Conservation (phyloP, 495 filamentous ascomycete genomes). For the Trichoderma asperelloides region DNA sequence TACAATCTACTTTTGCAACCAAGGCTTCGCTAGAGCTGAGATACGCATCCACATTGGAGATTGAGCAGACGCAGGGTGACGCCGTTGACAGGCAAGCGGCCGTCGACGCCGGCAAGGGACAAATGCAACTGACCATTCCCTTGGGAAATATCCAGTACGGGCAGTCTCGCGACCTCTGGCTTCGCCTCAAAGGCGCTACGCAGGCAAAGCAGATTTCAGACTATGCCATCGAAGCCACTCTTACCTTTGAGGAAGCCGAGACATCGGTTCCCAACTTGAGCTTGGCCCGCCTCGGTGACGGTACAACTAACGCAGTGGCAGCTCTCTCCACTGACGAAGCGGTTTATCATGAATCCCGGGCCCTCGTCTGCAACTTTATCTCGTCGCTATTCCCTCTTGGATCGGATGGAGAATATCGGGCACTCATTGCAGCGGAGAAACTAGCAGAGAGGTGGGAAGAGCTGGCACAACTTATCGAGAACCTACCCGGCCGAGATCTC, state of each 20-base stretch:
- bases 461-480: conserved; percentile 17
- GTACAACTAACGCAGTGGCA: not conserved
- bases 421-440: conserved; percentile 6
- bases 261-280: not conserved
- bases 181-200: conserved; percentile 14
- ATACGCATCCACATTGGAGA: conserved; percentile 20
- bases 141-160: conserved; percentile 38
- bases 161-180: conserved; percentile 37
- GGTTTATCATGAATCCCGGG: conserved; percentile 37
- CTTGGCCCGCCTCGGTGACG: not conserved
- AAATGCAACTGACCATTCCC: conserved; percentile 20
- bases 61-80: conserved; percentile 28
- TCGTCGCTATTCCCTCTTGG: conserved; percentile 23
- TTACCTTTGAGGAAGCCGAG: not conserved
- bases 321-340: conserved; percentile 17
- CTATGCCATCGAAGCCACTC: not conserved
- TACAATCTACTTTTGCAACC: conserved; percentile 35
- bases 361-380: conserved; percentile 30
- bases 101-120: conserved; percentile 5
- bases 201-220: not conserved
- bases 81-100: conserved; percentile 20
- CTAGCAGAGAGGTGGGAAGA: not conserved
- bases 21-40: conserved; percentile 25
- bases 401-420: conserved; percentile 20
- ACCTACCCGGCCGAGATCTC: conserved; percentile 21